phyloP scores from a whole-genome alignment of 2,329 filamentous ascomycete species.

The Colletotrichum melonis region DNA sequence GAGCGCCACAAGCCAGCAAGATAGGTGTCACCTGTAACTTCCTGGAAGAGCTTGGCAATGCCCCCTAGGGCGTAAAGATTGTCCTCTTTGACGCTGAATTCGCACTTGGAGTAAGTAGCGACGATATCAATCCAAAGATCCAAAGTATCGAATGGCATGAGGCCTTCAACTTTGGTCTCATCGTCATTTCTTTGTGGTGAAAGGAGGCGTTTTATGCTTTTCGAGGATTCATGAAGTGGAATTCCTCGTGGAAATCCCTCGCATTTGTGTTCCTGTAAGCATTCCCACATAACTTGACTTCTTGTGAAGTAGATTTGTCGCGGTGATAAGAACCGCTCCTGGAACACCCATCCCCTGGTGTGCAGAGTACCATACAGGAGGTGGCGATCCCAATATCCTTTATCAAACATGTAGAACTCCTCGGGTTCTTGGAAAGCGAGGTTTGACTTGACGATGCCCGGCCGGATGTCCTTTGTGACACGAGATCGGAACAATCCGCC shows the following conservation, averaged over 20 bases:
- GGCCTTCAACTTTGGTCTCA: not conserved
- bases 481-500: constrained; percentile 28
- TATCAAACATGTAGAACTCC: not conserved
- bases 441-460: not conserved
- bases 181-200: fast-evolving
- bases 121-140: not conserved
- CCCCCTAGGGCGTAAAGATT: constrained; percentile 5
- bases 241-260: constrained; percentile 22
- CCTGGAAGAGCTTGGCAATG: not conserved
- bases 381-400: not conserved
- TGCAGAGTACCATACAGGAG: not conserved
- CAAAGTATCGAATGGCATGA: not conserved
- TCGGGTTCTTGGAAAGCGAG: not conserved
- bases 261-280: constrained; percentile 36
- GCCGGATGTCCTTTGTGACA: not conserved
- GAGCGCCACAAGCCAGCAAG: constrained; percentile 19
- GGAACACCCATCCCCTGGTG: constrained; percentile 38
- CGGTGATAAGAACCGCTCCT: constrained; percentile 38
- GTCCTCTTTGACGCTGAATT: not conserved
- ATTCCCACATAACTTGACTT: constrained; percentile 37
- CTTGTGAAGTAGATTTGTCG: constrained; percentile 37
- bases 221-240: not conserved
- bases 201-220: not conserved
- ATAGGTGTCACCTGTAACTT: constrained; percentile 6
- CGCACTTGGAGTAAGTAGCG: not conserved